A percentile compares a stretch with the other conserved stretches of the same genome.
Conservation (phyloP, 768 basidiomycete species). For the Suillus luteus region DNA sequence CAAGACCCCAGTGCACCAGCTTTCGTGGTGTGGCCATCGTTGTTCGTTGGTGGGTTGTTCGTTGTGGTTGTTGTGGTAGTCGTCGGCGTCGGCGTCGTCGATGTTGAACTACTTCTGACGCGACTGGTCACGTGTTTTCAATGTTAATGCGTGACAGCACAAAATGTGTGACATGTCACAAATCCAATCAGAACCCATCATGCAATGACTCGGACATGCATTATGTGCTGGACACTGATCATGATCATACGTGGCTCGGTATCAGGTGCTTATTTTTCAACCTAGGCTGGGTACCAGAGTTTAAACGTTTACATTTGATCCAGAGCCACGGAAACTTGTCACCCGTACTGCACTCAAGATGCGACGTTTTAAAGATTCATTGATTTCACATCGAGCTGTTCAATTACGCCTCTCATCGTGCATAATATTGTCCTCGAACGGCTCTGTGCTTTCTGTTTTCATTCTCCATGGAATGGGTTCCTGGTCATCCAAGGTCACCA, state of each 20-base stretch:
- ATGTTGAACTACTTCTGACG: slow-evolving; percentile 19
- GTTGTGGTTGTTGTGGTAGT: background rate
- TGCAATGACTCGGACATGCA: too few species aligned
- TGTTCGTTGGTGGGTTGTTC: background rate
- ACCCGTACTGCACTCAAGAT: background rate
- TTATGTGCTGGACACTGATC: too few species aligned
- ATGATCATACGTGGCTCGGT: too few species aligned
- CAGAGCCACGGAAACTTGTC: background rate
- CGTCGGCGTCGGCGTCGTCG: background rate
- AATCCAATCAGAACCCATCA: background rate
- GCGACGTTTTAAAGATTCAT: background rate
- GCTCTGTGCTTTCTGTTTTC: background rate
- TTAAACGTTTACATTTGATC: background rate
- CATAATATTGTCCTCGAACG: background rate
- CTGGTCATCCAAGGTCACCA: background rate
- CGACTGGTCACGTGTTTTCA: slow-evolving; percentile 31
- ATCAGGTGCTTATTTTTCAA: background rate
- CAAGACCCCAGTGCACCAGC: slow-evolving; percentile 54
- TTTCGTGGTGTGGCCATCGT: slow-evolving; percentile 43
- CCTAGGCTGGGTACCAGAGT: background rate
- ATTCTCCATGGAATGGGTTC: background rate
- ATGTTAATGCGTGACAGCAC: background rate
- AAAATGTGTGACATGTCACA: background rate
- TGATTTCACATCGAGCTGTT: background rate
- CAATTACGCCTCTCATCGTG: background rate